These are phyloP conservation scores for Globisporangium iwayamae DNA, from an alignment of 352 stramenopile genomes.

Conservation along the genomic window DNA sequence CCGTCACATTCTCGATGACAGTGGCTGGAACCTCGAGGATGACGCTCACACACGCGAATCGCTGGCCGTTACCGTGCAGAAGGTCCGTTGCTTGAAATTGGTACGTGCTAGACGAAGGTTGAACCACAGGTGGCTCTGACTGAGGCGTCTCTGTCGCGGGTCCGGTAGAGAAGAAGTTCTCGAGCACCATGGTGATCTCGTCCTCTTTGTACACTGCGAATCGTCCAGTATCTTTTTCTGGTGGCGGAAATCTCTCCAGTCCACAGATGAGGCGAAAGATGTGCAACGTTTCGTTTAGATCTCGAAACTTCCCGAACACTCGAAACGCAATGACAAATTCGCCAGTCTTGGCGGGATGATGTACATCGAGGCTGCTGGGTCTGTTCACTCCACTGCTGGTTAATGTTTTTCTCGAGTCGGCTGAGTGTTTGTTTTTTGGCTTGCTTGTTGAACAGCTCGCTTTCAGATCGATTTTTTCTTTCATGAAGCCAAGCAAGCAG, in stretches of 20 bases:
- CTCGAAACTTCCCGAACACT: conserved; percentile 70
- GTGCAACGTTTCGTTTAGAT: conserved; percentile 53
- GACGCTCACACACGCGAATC: conserved; percentile 68
- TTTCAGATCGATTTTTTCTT: conserved; percentile 18
- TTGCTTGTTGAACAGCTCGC: neutral
- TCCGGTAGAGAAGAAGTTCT: conserved; percentile 56
- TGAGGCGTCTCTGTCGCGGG: neutral
- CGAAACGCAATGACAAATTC: conserved; percentile 46
- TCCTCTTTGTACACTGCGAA: conserved; percentile 83
- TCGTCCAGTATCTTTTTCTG: conserved; percentile 36
- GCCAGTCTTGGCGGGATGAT: neutral
- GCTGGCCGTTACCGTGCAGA: conserved; percentile 54
- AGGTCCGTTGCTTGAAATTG: conserved; percentile 54
- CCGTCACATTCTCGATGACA: conserved; percentile 46
- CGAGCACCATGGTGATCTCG: conserved; percentile 74
- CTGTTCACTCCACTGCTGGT: neutral
- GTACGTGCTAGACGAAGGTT: conserved; percentile 6
- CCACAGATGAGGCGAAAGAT: conserved; percentile 68
- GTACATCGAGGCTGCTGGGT: neutral
- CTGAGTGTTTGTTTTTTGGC: conserved; percentile 2
- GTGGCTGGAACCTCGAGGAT: conserved; percentile 20
- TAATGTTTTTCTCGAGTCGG: conserved; percentile 6
- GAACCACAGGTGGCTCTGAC: neutral
- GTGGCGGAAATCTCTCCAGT: conserved; percentile 33
- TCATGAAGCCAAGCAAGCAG: conserved; percentile 60